A percentile compares a stretch with the other conserved stretches of the same genome.
Evolutionary conservation across 306 rosid genomes (phyloP).

Genomic region (Lathyrus sativus): DNA sequence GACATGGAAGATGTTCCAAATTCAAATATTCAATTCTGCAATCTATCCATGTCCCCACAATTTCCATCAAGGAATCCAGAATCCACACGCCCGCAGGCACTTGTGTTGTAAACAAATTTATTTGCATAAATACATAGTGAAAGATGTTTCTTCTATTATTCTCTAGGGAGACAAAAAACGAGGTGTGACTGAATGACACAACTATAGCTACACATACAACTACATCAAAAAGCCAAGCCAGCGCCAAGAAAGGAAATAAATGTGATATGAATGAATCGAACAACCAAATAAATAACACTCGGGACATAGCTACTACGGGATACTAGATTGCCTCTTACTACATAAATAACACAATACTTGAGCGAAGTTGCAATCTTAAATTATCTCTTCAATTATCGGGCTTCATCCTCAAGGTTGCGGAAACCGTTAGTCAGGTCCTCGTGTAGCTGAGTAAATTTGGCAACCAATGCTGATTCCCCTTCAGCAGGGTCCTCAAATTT

Average conservation of each 20-base stretch:
- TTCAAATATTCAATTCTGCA: slow-evolving; percentile 33
- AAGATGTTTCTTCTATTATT: slow-evolving; percentile 50
- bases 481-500: slow-evolving; percentile 99
- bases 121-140: slow-evolving; percentile 49
- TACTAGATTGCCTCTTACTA: slow-evolving; percentile 42
- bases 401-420: slow-evolving; percentile 98
- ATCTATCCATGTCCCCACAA: slow-evolving; percentile 24
- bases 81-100: slow-evolving; percentile 34
- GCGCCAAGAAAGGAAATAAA: slow-evolving; percentile 45
- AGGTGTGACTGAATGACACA: slow-evolving; percentile 40
- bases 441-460: slow-evolving; percentile 74
- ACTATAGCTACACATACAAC: slow-evolving; percentile 50
- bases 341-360: slow-evolving; percentile 28
- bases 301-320: slow-evolving; percentile 31
- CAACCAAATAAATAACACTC: slow-evolving; percentile 38
- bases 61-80: slow-evolving; percentile 34
- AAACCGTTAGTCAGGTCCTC: slow-evolving; percentile 90
- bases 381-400: slow-evolving; percentile 76
- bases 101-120: slow-evolving; percentile 46
- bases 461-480: slow-evolving; percentile 83
- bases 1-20: slow-evolving; percentile 21
- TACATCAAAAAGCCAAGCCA: slow-evolving; percentile 44
- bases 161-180: slow-evolving; percentile 37
- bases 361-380: slow-evolving; percentile 35
- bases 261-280: slow-evolving; percentile 45